Evolutionary conservation across 2,329 filamentous ascomycete species (phyloP), one percentile per base, ranked within the genome.

Genomic region (Fusarium nematophilum): DNA sequence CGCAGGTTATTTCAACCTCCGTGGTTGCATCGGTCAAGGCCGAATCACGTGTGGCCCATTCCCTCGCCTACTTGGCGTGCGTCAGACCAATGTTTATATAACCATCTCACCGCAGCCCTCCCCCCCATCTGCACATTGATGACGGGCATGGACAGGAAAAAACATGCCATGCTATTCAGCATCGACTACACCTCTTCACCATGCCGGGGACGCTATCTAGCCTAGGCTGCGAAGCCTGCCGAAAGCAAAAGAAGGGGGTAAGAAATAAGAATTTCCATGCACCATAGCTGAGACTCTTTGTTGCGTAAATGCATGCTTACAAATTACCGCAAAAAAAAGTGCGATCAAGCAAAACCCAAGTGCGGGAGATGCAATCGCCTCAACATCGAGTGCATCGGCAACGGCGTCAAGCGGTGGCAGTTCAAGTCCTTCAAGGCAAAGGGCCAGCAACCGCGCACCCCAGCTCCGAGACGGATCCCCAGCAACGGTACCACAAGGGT

Each of bases 301-400:
- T 21, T 6, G 6, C 4, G 21, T 21, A 6, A 21, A 21, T 4
- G 4, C 21, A 21, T 4, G 21, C 21, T 21, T 21, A 25, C 8
- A 15, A 44, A 6, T 6, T 26, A 42, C 15, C 18, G 21, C 15
- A 4, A 13, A 5, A 17, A 6, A 9, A 8, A 62, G 59, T 63
- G 59, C 33, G 59, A 63, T 9, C 45, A 60, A 52, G 26, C 14
- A 0, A 63, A 63, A 11, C 59, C 66, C 3, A 43, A 26, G 1
- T 68, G 66, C 10, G 59, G 56, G 2, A 57, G 62, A 62, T 68
- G 66, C 37, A 54, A 47, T 18, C 54, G 66, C 18, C 42, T 66
- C 1, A 46, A 47, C 1, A 40, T 64, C 3, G 31, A 49, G 3
- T 68, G 66, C 4, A 33, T 67, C 0, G 62, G 59, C 2, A 67